Conservation (phyloP, 306 rosid species). For the Senna tora region DNA sequence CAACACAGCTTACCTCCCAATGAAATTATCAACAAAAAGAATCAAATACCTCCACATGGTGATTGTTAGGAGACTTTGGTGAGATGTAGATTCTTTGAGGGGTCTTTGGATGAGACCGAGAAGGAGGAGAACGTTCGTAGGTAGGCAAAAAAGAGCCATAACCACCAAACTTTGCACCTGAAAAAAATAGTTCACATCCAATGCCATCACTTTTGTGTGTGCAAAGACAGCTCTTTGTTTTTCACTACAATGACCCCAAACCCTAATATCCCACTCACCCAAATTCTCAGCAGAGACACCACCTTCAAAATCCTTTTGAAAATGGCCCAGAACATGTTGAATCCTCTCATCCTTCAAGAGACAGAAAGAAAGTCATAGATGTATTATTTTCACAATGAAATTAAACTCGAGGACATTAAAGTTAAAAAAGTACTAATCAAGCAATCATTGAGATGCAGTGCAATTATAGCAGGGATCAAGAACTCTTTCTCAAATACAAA, state of each 20-base stretch:
- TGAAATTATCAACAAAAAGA: conserved; percentile 29
- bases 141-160: conserved; percentile 87
- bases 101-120: conserved; percentile 50
- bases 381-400: conserved; percentile 24
- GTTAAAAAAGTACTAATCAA: conserved; percentile 15
- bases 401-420: not conserved
- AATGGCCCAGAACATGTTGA: conserved; percentile 71
- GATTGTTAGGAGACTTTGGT: conserved; percentile 49
- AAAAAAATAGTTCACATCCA: conserved; percentile 40
- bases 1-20: conserved; percentile 38
- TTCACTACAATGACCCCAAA: conserved; percentile 33
- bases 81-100: conserved; percentile 56
- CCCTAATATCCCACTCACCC: conserved; percentile 60
- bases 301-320: conserved; percentile 78
- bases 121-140: conserved; percentile 47
- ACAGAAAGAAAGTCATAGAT: conserved; percentile 34
- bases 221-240: conserved; percentile 42
- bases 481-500: not conserved
- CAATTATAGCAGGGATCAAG: conserved; percentile 1
- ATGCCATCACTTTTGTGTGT: conserved; percentile 40
- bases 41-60: conserved; percentile 62
- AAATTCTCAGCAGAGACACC: conserved; percentile 64
- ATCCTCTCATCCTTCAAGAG: conserved; percentile 62
- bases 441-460: conserved; percentile 11
- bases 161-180: conserved; percentile 75